Evolutionary conservation across 495 filamentous ascomycete species (phyloP).

Genomic region (Tuber umbilicatum): DNA sequence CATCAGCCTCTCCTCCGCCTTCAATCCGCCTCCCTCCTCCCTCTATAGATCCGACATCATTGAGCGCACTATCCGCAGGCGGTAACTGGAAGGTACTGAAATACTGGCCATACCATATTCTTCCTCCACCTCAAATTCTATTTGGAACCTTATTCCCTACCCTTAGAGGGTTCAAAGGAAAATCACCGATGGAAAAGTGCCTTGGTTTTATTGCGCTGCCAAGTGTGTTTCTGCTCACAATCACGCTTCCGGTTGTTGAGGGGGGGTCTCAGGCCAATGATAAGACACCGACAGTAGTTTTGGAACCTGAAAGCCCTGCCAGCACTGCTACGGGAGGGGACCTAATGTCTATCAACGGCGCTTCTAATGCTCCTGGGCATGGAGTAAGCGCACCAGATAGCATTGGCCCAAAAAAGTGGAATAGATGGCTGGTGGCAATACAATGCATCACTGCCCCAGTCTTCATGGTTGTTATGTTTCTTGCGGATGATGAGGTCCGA

Average conservation of each 20-base stretch:
- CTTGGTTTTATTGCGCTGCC: constrained; percentile 75
- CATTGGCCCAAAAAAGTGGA: constrained; percentile 60
- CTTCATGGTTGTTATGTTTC: constrained; percentile 69
- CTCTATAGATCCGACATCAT: constrained; percentile 49
- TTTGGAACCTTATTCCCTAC: constrained; percentile 80
- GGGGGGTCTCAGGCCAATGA: not conserved
- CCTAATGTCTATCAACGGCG: constrained; percentile 9
- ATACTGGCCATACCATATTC: constrained; percentile 70
- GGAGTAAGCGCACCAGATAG: constrained; percentile 4
- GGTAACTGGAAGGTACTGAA: constrained; percentile 42
- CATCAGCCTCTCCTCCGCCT: constrained; percentile 48
- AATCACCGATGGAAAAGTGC: constrained; percentile 66
- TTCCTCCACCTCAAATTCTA: constrained; percentile 65
- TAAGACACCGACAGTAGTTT: constrained; percentile 13
- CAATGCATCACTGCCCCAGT: constrained; percentile 85
- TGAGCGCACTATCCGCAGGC: constrained; percentile 27
- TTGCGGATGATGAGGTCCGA: constrained; percentile 37
- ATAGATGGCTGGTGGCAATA: constrained; percentile 76
- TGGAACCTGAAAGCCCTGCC: constrained; percentile 12
- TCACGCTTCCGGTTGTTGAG: constrained; percentile 79
- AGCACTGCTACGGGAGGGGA: not conserved
- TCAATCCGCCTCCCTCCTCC: constrained; percentile 52
- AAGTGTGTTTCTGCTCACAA: constrained; percentile 80
- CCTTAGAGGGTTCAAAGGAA: constrained; percentile 68
- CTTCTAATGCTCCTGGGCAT: constrained; percentile 1